Evolutionary conservation across 2,329 filamentous ascomycete genomes (phyloP).

Genomic region (Nectriaceae sp.): DNA sequence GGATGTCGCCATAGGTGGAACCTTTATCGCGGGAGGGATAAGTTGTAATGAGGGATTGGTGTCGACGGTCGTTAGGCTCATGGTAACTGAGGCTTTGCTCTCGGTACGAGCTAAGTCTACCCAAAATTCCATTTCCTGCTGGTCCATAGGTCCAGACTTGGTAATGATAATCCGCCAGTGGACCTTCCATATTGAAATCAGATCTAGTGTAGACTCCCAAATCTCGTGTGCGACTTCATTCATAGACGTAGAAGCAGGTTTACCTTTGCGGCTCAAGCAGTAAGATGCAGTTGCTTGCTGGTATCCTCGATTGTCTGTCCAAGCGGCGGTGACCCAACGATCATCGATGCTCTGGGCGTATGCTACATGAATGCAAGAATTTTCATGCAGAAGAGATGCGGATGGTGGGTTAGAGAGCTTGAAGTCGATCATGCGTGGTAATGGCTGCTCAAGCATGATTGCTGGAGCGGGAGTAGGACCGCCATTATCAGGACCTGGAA

Average conservation of each 20-base stretch:
- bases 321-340: constrained; percentile 77
- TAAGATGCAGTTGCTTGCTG: constrained; percentile 75
- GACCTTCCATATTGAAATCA: constrained; percentile 69
- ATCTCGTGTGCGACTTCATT: constrained; percentile 71
- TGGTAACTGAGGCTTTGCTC: constrained; percentile 50
- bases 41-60: constrained; percentile 65
- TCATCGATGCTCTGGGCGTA: constrained; percentile 77
- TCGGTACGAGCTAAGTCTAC: constrained; percentile 54
- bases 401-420: constrained; percentile 69
- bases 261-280: constrained; percentile 64
- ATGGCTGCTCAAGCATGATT: constrained; percentile 69
- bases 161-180: constrained; percentile 78
- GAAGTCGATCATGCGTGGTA: constrained; percentile 75
- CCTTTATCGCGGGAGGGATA: constrained; percentile 54
- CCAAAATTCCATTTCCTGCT: constrained; percentile 65
- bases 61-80: constrained; percentile 66
- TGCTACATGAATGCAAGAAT: constrained; percentile 77
- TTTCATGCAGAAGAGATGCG: constrained; percentile 73
- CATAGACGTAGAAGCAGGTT: constrained; percentile 53
- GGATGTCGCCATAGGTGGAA: constrained; percentile 47
- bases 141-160: constrained; percentile 69
- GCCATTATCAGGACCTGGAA: constrained; percentile 36
- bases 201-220: constrained; percentile 75
- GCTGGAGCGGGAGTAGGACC: constrained; percentile 66
- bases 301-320: constrained; percentile 77